Evolutionary conservation across 176 grass and related monocot genomes (phyloP).

Genomic region (Cocos nucifera): DNA sequence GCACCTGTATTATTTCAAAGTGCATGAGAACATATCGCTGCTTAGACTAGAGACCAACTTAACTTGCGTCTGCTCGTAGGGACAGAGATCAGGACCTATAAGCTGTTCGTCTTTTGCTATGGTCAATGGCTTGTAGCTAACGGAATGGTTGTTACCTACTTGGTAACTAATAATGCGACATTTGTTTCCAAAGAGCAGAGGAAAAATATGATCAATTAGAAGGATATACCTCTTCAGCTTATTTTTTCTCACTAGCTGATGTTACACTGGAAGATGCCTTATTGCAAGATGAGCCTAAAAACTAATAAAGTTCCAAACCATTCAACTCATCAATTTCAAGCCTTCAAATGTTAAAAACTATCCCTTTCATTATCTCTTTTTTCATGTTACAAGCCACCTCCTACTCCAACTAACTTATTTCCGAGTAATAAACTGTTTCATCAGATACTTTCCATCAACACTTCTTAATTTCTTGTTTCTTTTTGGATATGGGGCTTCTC

Average conservation of each 20-base stretch:
- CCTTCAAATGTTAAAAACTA: background rate
- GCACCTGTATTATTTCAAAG: too few species aligned
- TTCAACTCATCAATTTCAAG: too few species aligned
- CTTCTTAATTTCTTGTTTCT: too few species aligned
- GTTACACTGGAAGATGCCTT: too few species aligned
- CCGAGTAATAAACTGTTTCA: background rate
- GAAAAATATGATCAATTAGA: background rate
- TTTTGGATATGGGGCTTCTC: too few species aligned
- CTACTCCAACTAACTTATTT: conserved; percentile 1
- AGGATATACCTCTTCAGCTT: background rate
- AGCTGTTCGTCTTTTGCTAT: background rate
- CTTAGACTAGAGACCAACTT: too few species aligned
- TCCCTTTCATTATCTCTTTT: background rate
- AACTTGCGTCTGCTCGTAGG: too few species aligned
- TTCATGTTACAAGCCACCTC: background rate
- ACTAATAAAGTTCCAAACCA: too few species aligned
- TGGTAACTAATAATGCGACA: background rate
- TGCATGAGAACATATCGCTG: too few species aligned
- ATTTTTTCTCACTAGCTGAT: background rate
- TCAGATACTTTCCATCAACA: too few species aligned
- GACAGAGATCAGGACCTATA: too few species aligned
- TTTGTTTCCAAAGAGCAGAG: background rate
- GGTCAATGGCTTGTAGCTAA: background rate
- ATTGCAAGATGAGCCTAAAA: too few species aligned
- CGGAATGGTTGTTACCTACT: background rate